Base-by-base conservation (phyloP, 331 rosid genomes). In the Quercus tomentella region DNA sequence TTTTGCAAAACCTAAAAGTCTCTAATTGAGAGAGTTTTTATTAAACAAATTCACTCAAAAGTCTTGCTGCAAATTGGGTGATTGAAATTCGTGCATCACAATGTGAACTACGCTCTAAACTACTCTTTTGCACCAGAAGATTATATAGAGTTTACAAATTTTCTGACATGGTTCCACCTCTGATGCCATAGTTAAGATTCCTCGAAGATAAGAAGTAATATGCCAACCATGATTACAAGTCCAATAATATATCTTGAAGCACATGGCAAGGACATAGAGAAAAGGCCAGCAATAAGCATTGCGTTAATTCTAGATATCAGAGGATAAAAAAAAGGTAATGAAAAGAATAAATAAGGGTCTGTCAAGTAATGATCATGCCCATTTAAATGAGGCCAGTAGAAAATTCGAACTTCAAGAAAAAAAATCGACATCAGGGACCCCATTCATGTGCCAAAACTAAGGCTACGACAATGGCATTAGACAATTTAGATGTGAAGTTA, bases 221-320 rank as follows among this genome's bases (percentile, higher is more conserved):
- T 41, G 75, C 73, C 62, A 41, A 73, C 81, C 84, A 78, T 65
- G 57, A 23, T 72, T 77, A 25, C n/a, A 49, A 74, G 77, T 66
- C 20, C 85, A 86, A 82, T 76, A 80, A 77, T 83, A 62, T 57
- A 69, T 35, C 56, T 61, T 52, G 81, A 65, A 72, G 87, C 90
- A 87, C 90, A 82, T 86, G 89, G 78, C n/a, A 78, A 73, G 76
- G 84, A 78, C 87, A 89, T 75, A 81, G 84, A 83, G 70, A 84
- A 82, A 82, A 82, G 70, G 73, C 73, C 71, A 84, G 22, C 43
- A 41, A 62, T 20, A 14, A 56, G 37, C 79, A 66, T 69, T 72
- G 23, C 87, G 74, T 41, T 41, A 41, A 41, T 83, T 80, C 54
- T 56, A 22, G 72, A 67, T 33, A 51, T 70, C 4, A 43, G 56